phyloP scores from a whole-genome alignment of 495 filamentous ascomycete species.

The Evernia prunastri region DNA sequence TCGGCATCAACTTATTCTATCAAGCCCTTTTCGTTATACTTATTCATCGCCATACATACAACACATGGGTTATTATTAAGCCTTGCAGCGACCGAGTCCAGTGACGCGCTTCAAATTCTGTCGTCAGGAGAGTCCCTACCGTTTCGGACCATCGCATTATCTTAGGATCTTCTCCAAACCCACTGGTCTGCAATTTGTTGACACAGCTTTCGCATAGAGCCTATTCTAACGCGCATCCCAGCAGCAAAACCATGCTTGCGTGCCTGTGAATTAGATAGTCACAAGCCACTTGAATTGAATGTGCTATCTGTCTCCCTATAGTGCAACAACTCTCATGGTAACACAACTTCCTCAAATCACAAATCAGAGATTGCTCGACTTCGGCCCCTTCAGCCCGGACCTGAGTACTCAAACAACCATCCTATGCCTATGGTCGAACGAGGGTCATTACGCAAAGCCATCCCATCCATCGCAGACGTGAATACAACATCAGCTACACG shows the following conservation, averaged over 20 bases:
- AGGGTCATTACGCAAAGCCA: constrained; percentile 7
- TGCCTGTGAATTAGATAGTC: neutral
- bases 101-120: neutral
- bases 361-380: neutral
- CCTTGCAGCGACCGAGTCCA: neutral
- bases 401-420: neutral
- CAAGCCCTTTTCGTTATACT: neutral
- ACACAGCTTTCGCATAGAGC: neutral
- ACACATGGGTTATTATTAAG: neutral
- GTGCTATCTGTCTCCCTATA: neutral
- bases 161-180: neutral
- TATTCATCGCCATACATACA: neutral
- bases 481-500: constrained; percentile 7
- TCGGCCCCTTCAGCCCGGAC: neutral
- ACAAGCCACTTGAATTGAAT: neutral
- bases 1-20: neutral
- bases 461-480: constrained; percentile 4
- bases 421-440: constrained; percentile 20
- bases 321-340: neutral
- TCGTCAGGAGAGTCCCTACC: neutral
- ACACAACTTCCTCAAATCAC: neutral
- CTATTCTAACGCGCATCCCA: neutral
- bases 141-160: neutral
- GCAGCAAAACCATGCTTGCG: neutral
- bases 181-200: neutral